Evolutionary conservation across 805 yeast species (phyloP), one percentile per base, ranked within the genome.

Genomic region (Candida chilensis): DNA sequence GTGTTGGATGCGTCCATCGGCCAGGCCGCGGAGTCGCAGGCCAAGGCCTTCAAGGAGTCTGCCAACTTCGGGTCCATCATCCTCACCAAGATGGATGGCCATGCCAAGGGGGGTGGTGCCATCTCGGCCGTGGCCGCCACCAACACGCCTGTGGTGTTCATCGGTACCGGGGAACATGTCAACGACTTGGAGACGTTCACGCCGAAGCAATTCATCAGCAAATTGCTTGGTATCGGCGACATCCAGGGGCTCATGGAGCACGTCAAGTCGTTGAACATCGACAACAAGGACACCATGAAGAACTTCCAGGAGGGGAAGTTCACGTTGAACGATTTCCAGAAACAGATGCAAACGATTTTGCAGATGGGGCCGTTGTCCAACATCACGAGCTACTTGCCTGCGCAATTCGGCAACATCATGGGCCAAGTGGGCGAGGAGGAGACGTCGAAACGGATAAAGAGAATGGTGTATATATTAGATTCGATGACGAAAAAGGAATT

Each of bases 21-120:
- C 50, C 98, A 90, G 60, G 96, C 97, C 9, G 98, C 98, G 2
- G 96, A 90, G 62, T 71, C 81, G 5, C 98, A 90, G 57, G 85
- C 95, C 4, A 72, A 71, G 47, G 98, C 98, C 1, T 90, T 90
- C 62, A 92, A 90, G 55, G 95, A 88, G 31, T 74, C 88, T 19
- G 67, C 96, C 4, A 78, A 90, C 49, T 92, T 92, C 48, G 98
- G 98, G 45, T 87, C 96, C 16, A 90, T 90, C 39, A 81, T 90
- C 36, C 68, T 90, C 49, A 90, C 98, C 15, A 90, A 90, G 54
- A 78, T 90, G 94, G 98, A 90, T 57, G 97, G 97, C 31, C 96
- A 92, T 48, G 98, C 97, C 22, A 90, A 83, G 59, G 98, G 98
- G 54, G 98, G 98, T 60, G 98, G 98, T 66, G 98, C 98, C 18